Evolutionary conservation across 2,329 filamentous ascomycete genomes (phyloP).

Genomic region (Samsoniella hepiali): DNA sequence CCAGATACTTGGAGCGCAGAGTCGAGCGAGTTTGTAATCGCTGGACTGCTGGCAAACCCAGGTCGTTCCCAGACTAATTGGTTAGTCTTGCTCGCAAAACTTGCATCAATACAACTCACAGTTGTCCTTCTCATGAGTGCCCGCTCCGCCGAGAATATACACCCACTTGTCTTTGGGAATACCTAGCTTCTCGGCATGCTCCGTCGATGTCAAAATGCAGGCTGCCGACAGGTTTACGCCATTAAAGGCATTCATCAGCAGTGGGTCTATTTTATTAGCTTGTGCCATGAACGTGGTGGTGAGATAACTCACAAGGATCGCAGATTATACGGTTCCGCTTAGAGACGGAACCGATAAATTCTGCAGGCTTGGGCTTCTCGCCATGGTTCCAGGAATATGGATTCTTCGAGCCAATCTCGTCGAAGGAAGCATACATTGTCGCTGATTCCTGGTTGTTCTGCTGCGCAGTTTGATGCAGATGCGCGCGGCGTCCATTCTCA

Average conservation of each 20-base stretch:
- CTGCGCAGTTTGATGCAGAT: slow-evolving; percentile 48
- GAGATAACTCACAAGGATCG: slow-evolving; percentile 54
- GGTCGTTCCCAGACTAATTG: slow-evolving; percentile 58
- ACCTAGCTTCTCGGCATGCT: slow-evolving; percentile 51
- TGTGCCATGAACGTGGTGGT: not conserved
- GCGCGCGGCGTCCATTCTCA: slow-evolving; percentile 60
- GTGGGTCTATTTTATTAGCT: slow-evolving; percentile 47
- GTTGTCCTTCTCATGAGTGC: slow-evolving; percentile 54
- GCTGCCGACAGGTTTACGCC: slow-evolving; percentile 62
- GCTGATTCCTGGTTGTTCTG: slow-evolving; percentile 60
- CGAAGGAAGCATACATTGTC: slow-evolving; percentile 58
- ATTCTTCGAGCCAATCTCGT: slow-evolving; percentile 51
- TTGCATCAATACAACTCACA: slow-evolving; percentile 36
- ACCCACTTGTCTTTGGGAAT: slow-evolving; percentile 58
- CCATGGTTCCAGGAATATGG: slow-evolving; percentile 57
- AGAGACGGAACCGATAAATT: slow-evolving; percentile 51
- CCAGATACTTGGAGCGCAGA: slow-evolving; percentile 47
- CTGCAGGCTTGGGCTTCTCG: slow-evolving; percentile 39
- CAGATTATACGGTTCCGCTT: slow-evolving; percentile 65
- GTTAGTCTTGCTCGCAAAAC: not conserved
- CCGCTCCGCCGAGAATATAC: slow-evolving; percentile 62
- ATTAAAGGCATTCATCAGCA: slow-evolving; percentile 71
- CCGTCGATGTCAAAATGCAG: slow-evolving; percentile 56
- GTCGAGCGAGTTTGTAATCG: slow-evolving; percentile 57
- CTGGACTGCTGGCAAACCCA: slow-evolving; percentile 55